Percentiles rank a stretch among this genome's conserved stretches.
phyloP scores from a whole-genome alignment of 352 stramenopile genomes.

The Blastocystis sp. region DNA sequence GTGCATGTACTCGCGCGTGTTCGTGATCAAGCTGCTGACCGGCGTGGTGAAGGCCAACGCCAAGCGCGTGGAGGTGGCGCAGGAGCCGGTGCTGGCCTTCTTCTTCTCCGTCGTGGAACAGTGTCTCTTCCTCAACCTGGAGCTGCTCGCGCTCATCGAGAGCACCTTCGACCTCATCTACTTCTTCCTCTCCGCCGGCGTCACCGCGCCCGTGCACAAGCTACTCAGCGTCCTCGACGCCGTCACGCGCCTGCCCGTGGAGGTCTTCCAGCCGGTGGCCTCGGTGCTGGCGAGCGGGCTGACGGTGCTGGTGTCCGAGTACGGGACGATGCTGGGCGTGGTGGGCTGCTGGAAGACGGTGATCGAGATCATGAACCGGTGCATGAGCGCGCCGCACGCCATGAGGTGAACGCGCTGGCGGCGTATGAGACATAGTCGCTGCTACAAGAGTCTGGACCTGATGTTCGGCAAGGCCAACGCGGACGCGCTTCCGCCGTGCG shows the following conservation, averaged over 20 bases:
- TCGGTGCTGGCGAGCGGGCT: conserved; percentile 15
- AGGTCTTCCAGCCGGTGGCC: conserved; percentile 43
- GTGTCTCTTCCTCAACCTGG: conserved; percentile 40
- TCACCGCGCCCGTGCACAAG: conserved; percentile 28
- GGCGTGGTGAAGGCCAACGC: conserved; percentile 64
- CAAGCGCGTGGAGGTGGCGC: conserved; percentile 11
- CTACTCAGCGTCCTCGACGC: conserved; percentile 10
- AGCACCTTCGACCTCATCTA: conserved; percentile 55
- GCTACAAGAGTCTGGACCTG: conserved; percentile 31
- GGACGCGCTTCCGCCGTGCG: conserved; percentile 23
- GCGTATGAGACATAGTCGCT: conserved; percentile 1
- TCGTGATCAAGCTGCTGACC: conserved; percentile 56
- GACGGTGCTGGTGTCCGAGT: conserved; percentile 17
- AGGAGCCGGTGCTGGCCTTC: conserved; percentile 32
- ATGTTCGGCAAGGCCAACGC: conserved; percentile 18
- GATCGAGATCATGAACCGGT: not conserved
- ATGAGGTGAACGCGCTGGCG: not conserved
- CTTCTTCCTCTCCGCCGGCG: conserved; percentile 19
- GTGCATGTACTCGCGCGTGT: conserved; percentile 53
- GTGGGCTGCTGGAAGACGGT: conserved; percentile 56
- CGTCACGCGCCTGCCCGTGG: conserved; percentile 18
- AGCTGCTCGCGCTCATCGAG: conserved; percentile 36
- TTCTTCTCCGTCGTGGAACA: conserved; percentile 13
- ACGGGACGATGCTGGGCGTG: not conserved
- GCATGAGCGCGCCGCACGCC: conserved; percentile 5